Base-by-base conservation (phyloP, 371 early-diverging fungal genomes). In the Mortierella sp. region DNA sequence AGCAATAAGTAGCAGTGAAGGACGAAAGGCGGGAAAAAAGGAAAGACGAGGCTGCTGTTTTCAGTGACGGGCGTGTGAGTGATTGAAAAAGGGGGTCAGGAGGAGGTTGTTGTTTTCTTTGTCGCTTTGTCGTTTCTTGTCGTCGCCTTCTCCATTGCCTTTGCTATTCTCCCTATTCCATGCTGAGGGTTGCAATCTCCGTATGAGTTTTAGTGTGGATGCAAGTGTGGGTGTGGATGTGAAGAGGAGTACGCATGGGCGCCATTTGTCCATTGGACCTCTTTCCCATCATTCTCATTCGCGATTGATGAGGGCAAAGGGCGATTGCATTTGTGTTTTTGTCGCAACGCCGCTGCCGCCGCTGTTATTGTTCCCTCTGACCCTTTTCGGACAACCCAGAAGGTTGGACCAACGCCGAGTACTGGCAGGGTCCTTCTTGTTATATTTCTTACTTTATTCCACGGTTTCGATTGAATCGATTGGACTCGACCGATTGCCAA, bases 221-320 rank as follows among this genome's bases (percentile, higher is more conserved):
- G 21, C 8, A 31, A 16, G 28, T 31, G 59, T 13, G 28, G 13
- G 34, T 26, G 61, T 24, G 54, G 21, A 10, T 54, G 61, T 61
- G 37, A 31, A 61, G 16, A 31, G 31, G 31, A 3, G 40, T 40
- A 40, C 67, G 40, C 43, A 40, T 67, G 67, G 37, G 67, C 61
- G 34, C 16, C 1, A 19, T 67, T 21, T 24, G 21, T 37, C 53
- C 14, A 10, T 28, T 50, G 50, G 69, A 26, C 51, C 55, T 51
- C 3, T 53, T 69, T 53, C 69, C 44, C 51, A 28, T 76, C 71
- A 43, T 53, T 76, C 50, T 14, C 28, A 40, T 57, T 50, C 55
- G 34, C 69, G 67, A 67, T 76, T 53, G 54, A 71, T 10, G 13
- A 46, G 46, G 6, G 13, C 6, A 46, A 46, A 46, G 46, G 46